Evolutionary conservation across 129 eudicot species (phyloP), one percentile per base, ranked within the genome.

Genomic region (Flaveria trinervia): DNA sequence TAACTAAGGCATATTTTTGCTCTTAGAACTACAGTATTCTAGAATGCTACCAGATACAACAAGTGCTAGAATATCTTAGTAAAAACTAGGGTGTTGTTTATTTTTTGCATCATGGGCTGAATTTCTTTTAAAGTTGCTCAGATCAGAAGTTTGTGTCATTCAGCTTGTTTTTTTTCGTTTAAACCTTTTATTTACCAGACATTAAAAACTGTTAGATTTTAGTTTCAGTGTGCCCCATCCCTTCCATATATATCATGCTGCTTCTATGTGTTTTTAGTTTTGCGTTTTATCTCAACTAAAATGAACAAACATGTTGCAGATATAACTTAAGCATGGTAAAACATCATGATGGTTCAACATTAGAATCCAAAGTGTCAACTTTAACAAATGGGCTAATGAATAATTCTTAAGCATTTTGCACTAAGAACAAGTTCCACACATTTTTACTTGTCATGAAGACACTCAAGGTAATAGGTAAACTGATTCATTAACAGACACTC

Each of bases 391-490:
- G 36, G 4, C 36, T 30, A 30, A 30, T 30, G 36, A 30, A 30
- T 3, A 4, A 30, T 30, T 71, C 33, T 57, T 57, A 22, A 57
- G 65, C 33, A 57, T 9, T 57, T 57, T 57, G 33, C 43, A 61
- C 18, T 11, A 25, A 11, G 25, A 65, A 36, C 20, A 65, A 65
- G 23, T 33, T 65, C 70, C 70, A 65, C 46, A 33, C 2, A 22
- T 9, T 33, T 33, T 36, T 0, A 9, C 46, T 65, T 30, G 9
- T 36, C 49, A 30, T 64, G 69, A 45, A 30, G 45, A 13, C 69
- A 64, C 69, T 64, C 69, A 64, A 64, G 45, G 69, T 64, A 64
- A 64, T 7, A 64, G 16, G 46, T 30, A 30, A 28, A 30, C 11
- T 64, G 46, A 30, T 25, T 60, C 66, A 64, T 8, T 39, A 25